These are phyloP conservation scores for Hibiscus tridactylites DNA, from an alignment of 345 rosid genomes.

Conservation along the genomic window DNA sequence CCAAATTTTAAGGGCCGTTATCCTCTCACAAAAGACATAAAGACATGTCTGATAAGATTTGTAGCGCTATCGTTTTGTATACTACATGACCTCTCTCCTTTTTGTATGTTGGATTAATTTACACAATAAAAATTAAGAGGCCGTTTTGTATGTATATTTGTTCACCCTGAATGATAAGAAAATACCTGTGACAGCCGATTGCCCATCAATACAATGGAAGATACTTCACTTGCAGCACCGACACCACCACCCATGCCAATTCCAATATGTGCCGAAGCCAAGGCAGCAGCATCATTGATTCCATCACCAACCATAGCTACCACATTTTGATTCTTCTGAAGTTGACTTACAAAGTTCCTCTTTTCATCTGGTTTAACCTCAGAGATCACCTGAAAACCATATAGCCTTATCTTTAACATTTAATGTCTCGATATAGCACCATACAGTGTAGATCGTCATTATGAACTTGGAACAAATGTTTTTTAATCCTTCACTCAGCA, in stretches of 20 bases:
- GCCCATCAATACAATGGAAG: conserved; percentile 90
- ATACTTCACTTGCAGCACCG: conserved; percentile 96
- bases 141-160: not conserved
- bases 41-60: too few relatives aligned
- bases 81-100: too few relatives aligned
- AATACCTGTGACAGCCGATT: conserved; percentile 83
- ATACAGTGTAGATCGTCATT: not conserved
- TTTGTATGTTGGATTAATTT: too few relatives aligned
- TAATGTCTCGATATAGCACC: not conserved
- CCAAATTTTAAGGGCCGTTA: too few relatives aligned
- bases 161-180: not conserved
- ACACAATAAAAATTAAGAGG: not conserved
- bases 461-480: not conserved
- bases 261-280: conserved; percentile 87
- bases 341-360: conserved; percentile 58
- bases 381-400: conserved; percentile 54
- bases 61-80: too few relatives aligned
- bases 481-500: not conserved
- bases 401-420: not conserved
- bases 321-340: conserved; percentile 59
- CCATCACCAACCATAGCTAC: conserved; percentile 99
- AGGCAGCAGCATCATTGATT: conserved; percentile 93
- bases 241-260: conserved; percentile 94
- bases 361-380: conserved; percentile 84
- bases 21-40: too few relatives aligned